Conservation (phyloP, 495 filamentous ascomycete genomes). For the Penicillium tannophilum region DNA sequence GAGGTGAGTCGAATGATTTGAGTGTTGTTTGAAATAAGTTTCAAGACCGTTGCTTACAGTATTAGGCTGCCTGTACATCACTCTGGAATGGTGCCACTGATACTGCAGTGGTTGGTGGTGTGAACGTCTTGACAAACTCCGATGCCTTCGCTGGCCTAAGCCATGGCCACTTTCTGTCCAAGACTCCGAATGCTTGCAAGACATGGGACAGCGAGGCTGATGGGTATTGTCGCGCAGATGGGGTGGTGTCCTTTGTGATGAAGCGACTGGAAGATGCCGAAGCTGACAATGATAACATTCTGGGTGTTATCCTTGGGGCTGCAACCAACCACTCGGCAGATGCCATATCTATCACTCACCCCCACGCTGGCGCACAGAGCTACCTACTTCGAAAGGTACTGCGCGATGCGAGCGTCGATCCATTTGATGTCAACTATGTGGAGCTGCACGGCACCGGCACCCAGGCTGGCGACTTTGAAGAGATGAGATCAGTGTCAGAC, state of each 20-base stretch:
- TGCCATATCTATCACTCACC: constrained; percentile 49
- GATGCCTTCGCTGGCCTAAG: constrained; percentile 71
- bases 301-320: constrained; percentile 40
- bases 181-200: constrained; percentile 54
- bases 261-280: constrained; percentile 51
- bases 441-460: constrained; percentile 55
- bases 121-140: constrained; percentile 65
- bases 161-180: constrained; percentile 68
- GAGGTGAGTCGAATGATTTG: constrained; percentile 21
- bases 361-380: constrained; percentile 51
- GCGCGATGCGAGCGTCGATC: constrained; percentile 44
- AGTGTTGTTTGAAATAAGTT: too few species aligned
- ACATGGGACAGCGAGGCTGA: constrained; percentile 69
- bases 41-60: too few species aligned
- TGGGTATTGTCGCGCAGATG: constrained; percentile 67
- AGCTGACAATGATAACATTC: constrained; percentile 49
- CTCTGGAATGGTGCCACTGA: constrained; percentile 68
- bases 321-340: constrained; percentile 48
- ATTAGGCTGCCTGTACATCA: constrained; percentile 56
- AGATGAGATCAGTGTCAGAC: constrained; percentile 32
- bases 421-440: constrained; percentile 52
- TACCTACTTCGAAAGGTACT: constrained; percentile 47
- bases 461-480: constrained; percentile 40
- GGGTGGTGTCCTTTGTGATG: constrained; percentile 43
- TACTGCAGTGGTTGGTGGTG: constrained; percentile 71